phyloP scores from a whole-genome alignment of 495 filamentous ascomycete genomes.

The Umbilicaria muhlenbergii region DNA sequence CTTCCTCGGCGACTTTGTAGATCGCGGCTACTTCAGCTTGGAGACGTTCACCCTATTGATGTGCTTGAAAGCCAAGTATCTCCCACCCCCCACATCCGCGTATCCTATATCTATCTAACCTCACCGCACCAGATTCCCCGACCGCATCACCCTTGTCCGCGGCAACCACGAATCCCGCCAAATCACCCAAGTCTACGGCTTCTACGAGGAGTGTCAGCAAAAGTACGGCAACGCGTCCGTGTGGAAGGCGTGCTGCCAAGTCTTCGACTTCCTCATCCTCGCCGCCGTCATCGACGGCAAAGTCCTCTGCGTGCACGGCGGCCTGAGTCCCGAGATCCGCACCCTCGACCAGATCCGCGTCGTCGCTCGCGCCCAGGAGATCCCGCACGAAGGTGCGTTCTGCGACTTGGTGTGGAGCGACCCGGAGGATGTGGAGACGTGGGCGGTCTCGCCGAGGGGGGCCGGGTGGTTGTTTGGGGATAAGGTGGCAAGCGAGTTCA shows the following conservation, averaged over 20 bases:
- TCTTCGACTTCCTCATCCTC: slow-evolving; percentile 94
- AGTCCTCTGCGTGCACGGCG: slow-evolving; percentile 92
- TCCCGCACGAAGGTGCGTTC: slow-evolving; percentile 95
- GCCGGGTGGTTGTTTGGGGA: slow-evolving; percentile 97
- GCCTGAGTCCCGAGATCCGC: slow-evolving; percentile 89
- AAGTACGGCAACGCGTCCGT: slow-evolving; percentile 98
- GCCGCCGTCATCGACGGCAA: slow-evolving; percentile 95
- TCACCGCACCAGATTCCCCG: slow-evolving; percentile 58
- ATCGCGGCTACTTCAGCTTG: slow-evolving; percentile 92
- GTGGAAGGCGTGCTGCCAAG: slow-evolving; percentile 98
- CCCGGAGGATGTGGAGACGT: slow-evolving; percentile 95
- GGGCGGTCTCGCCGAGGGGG: slow-evolving; percentile 88
- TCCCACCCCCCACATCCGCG: not conserved
- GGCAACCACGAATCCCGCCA: slow-evolving; percentile 97
- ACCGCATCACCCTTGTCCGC: slow-evolving; percentile 85
- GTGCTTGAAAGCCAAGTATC: slow-evolving; percentile 92
- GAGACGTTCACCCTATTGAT: slow-evolving; percentile 92
- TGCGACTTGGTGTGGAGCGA: slow-evolving; percentile 98
- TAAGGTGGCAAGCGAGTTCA: slow-evolving; percentile 97
- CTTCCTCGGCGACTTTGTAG: slow-evolving; percentile 94
- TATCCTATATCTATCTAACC: slow-evolving; percentile 1
- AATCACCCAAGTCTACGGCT: slow-evolving; percentile 97
- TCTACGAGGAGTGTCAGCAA: slow-evolving; percentile 95
- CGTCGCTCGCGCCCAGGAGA: slow-evolving; percentile 91
- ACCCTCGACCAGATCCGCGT: slow-evolving; percentile 97